These are phyloP conservation scores for Sicyos edulis DNA, from an alignment of 306 rosid species.

Conservation along the genomic window DNA sequence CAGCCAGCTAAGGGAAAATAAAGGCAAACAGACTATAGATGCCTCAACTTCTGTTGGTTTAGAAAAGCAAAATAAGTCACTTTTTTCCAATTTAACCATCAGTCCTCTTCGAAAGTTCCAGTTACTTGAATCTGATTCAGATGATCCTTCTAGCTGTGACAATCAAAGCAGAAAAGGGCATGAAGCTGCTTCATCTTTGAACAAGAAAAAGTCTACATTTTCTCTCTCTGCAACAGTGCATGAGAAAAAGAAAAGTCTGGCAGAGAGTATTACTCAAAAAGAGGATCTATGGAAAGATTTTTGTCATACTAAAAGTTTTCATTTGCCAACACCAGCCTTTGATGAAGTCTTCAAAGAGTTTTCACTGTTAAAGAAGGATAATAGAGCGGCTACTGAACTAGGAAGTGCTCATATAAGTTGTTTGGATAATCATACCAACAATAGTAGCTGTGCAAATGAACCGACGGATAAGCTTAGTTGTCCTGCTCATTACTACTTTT, in stretches of 20 bases:
- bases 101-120: conserved; percentile 85
- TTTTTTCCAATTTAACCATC: conserved; percentile 47
- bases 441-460: conserved; percentile 26
- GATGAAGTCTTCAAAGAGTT: conserved; percentile 69
- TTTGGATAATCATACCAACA: too few species aligned
- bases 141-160: conserved; percentile 36
- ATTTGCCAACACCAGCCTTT: conserved; percentile 69
- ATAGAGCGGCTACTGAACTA: conserved; percentile 23
- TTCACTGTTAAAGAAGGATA: conserved; percentile 34
- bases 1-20: conserved; percentile 30
- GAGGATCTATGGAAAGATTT: conserved; percentile 66
- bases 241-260: conserved; percentile 26
- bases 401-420: conserved; percentile 15
- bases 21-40: conserved; percentile 39
- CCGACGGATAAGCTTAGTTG: conserved; percentile 35
- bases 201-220: conserved; percentile 19
- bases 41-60: conserved; percentile 31
- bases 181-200: conserved; percentile 23
- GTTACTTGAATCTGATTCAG: conserved; percentile 69
- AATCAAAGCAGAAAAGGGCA: conserved; percentile 23
- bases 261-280: conserved; percentile 21
- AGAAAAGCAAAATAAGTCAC: conserved; percentile 31
- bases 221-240: conserved; percentile 21
- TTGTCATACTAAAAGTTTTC: conserved; percentile 40
- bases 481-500: conserved; percentile 72